Evolutionary conservation across 495 filamentous ascomycete genomes (phyloP), one percentile per base, ranked within the genome.

Genomic region (Amphirosellinia nigrospora): DNA sequence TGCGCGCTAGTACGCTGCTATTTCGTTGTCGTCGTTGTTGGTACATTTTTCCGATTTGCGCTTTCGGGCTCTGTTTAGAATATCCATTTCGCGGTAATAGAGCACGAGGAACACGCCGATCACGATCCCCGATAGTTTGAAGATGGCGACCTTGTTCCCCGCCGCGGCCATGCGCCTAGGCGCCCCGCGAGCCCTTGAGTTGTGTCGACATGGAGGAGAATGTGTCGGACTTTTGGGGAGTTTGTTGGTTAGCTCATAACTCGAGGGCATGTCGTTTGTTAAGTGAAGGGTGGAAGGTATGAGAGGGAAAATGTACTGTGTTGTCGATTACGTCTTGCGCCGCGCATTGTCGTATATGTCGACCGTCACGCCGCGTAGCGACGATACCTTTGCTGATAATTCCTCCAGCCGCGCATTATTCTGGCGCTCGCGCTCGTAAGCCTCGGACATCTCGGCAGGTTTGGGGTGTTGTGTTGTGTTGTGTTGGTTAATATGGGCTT

Each of bases 321-420:
- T 88, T 86, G 79, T 98, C 94, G 68, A 99, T 92, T 34, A 96
- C 86, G 63, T 91, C 88, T 75, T 97, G 94, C 74, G 91, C 88
- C 93, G 87, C 46, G 96, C 96, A 77, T 94, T 92, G 82, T 98
- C 94, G 83, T 98, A 97, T 78, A 99, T 99, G 82, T 98, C 93
- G 53, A 98, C 89, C n/a, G 96, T 99, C n/a, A 99, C 94, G 72
- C 90, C 90, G 75, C 94, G 94, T 63, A 99, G 87, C 41, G 94
- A 93, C 53, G 92, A 92, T 38, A 98, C 93, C 80, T 99, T 99
- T 32, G 87, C 86, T 19, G 92, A 90, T 28, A 99, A 91, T 75
- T 96, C 94, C 74, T 94, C 90, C 61, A 99, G 91, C 78, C 96
- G 94, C 75, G 93, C 90, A 82, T 97, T 97, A 83, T 99, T 99